These are phyloP conservation scores for Pyrus communis DNA, from an alignment of 306 rosid genomes.

Conservation along the genomic window DNA sequence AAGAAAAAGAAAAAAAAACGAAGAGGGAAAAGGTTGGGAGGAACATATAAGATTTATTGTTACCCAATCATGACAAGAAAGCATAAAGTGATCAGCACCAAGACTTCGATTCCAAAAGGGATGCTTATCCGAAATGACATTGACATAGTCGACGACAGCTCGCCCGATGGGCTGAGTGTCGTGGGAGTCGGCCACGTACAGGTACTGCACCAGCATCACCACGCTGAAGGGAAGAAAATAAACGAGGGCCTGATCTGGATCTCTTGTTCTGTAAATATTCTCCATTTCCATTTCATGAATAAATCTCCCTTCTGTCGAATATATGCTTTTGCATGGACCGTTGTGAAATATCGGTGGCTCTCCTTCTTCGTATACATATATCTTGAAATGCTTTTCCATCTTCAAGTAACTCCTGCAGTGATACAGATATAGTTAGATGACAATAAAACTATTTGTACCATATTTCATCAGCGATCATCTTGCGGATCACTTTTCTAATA, in stretches of 20 bases:
- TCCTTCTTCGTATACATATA: conserved; percentile 36
- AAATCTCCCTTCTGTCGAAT: conserved; percentile 40
- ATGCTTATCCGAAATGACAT: conserved; percentile 27
- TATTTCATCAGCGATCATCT: no score
- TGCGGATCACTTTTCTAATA: no score
- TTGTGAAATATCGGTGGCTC: conserved; percentile 37
- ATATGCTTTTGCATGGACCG: conserved; percentile 46
- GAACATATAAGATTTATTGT: background rate
- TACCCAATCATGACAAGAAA: conserved; percentile 52
- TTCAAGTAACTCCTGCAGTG: conserved; percentile 31
- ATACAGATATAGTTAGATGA: background rate
- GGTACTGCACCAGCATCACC: conserved; percentile 34
- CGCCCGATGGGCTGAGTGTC: conserved; percentile 10
- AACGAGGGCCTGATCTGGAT: conserved; percentile 30
- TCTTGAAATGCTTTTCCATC: conserved; percentile 37
- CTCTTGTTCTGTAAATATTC: conserved; percentile 17
- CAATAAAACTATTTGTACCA: background rate
- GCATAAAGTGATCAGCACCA: conserved; percentile 43
- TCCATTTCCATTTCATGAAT: conserved; percentile 37
- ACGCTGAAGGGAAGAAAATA: conserved; percentile 43
- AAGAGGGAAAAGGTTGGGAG: background rate
- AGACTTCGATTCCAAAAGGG: conserved; percentile 35
- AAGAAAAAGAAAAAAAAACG: background rate
- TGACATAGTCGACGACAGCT: conserved; percentile 28
- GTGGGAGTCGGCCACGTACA: conserved; percentile 26